Percentiles rank a stretch among this genome's conserved stretches.
These are phyloP conservation scores for Moringa oleifera DNA, from an alignment of 345 rosid species.

Conservation along the genomic window DNA sequence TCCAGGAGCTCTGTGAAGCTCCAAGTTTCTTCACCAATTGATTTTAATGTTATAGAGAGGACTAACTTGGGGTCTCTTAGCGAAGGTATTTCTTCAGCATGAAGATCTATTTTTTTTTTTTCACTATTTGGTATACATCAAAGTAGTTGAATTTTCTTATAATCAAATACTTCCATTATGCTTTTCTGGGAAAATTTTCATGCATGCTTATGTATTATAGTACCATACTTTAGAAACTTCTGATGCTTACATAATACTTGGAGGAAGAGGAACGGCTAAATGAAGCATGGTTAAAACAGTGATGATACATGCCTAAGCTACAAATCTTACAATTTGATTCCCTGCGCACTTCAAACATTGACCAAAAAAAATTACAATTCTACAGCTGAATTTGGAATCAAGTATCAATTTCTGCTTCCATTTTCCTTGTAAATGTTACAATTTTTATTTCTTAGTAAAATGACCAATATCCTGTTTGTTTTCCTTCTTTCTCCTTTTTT, in stretches of 20 bases:
- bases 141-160: not conserved
- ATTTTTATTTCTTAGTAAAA: no score
- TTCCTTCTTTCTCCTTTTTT: not conserved
- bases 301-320: not conserved
- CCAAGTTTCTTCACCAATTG: slow-evolving; percentile 43
- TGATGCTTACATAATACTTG: not conserved
- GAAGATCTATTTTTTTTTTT: slow-evolving; percentile 5
- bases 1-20: slow-evolving; percentile 36
- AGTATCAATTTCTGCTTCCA: not conserved
- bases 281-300: not conserved
- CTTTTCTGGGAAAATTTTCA: slow-evolving; percentile 3
- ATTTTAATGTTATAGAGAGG: slow-evolving; percentile 63
- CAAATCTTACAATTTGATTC: not conserved
- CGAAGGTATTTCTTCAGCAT: slow-evolving; percentile 51
- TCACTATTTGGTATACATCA: not conserved
- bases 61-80: slow-evolving; percentile 57
- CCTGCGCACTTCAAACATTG: not conserved
- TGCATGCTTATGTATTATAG: not conserved
- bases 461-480: not conserved
- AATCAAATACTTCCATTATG: slow-evolving; percentile 9
- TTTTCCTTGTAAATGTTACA: not conserved
- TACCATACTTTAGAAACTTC: not conserved
- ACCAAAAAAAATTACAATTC: not conserved
- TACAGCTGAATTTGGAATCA: not conserved
- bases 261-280: not conserved